Evolutionary conservation across 768 basidiomycete species (phyloP).

Genomic region (Leccinum disarticulatum): DNA sequence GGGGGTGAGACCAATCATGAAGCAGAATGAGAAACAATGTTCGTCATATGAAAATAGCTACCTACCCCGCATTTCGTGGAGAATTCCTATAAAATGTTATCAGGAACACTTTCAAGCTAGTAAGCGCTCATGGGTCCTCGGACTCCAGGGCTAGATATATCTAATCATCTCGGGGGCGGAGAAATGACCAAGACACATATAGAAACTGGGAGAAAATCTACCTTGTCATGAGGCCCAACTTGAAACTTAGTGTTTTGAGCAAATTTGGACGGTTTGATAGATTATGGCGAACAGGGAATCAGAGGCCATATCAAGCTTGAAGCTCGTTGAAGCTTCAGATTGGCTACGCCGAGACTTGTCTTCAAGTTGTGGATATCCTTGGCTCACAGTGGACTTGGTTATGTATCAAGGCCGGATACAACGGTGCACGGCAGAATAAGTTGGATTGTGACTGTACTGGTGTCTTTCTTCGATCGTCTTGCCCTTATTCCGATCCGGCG

Average conservation of each 20-base stretch:
- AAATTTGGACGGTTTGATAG: background rate
- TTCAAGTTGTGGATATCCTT: background rate
- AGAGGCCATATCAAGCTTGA: background rate
- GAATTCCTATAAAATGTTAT: slow-evolving; percentile 1
- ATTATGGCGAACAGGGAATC: background rate
- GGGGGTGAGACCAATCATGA: background rate
- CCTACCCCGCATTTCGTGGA: background rate
- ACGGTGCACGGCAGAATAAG: background rate
- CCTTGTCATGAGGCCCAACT: background rate
- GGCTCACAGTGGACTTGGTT: background rate
- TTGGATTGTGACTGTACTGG: background rate
- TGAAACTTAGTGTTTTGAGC: background rate
- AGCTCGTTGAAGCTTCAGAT: background rate
- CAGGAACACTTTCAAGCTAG: slow-evolving; percentile 5
- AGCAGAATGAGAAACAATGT: background rate
- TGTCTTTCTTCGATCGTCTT: background rate
- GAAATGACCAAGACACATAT: too few relatives aligned
- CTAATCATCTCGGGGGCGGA: slow-evolving; percentile 2
- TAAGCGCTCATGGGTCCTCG: background rate
- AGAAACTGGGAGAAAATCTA: background rate
- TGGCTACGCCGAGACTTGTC: background rate
- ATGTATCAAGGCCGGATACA: background rate
- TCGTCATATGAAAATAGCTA: slow-evolving; percentile 3
- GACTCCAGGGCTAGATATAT: slow-evolving; percentile 7
- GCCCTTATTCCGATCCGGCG: background rate